Conservation (phyloP, 352 stramenopile species). For the Phytophthora constricta region DNA sequence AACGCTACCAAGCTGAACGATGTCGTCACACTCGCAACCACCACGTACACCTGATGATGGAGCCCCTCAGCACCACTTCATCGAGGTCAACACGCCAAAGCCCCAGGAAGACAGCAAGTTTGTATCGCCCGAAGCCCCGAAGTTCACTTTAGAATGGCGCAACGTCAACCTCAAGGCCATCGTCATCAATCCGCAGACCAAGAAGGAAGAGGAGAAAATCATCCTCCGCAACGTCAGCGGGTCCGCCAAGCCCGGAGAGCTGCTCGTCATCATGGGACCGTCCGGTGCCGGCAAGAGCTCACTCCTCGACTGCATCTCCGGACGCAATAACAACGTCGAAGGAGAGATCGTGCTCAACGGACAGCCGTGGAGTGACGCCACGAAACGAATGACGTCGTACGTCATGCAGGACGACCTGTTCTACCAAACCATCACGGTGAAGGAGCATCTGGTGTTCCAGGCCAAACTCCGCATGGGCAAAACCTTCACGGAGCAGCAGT, state of each 20-base stretch:
- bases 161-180: slow-evolving; percentile 41
- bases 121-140: slow-evolving; percentile 10
- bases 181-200: slow-evolving; percentile 52
- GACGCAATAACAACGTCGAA: slow-evolving; percentile 82
- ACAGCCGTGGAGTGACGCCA: slow-evolving; percentile 40
- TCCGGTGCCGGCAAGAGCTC: slow-evolving; percentile 92
- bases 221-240: slow-evolving; percentile 66
- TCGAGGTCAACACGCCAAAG: slow-evolving; percentile 33
- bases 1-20: neutral
- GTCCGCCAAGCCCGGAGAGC: slow-evolving; percentile 47
- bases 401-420: slow-evolving; percentile 93
- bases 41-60: neutral
- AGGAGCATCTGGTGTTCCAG: slow-evolving; percentile 89
- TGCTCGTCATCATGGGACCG: slow-evolving; percentile 75
- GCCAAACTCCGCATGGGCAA: slow-evolving; percentile 78
- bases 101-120: slow-evolving; percentile 3
- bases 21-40: neutral
- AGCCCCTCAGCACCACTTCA: slow-evolving; percentile 18
- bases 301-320: slow-evolving; percentile 93
- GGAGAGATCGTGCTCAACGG: slow-evolving; percentile 74
- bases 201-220: slow-evolving; percentile 48
- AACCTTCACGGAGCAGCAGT: slow-evolving; percentile 32
- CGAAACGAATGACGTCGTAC: slow-evolving; percentile 52
- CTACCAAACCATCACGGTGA: slow-evolving; percentile 87
- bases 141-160: slow-evolving; percentile 51